Evolutionary conservation across 305 asterid species (phyloP), one percentile per base, ranked within the genome.

Genomic region (Striga hermonthica): DNA sequence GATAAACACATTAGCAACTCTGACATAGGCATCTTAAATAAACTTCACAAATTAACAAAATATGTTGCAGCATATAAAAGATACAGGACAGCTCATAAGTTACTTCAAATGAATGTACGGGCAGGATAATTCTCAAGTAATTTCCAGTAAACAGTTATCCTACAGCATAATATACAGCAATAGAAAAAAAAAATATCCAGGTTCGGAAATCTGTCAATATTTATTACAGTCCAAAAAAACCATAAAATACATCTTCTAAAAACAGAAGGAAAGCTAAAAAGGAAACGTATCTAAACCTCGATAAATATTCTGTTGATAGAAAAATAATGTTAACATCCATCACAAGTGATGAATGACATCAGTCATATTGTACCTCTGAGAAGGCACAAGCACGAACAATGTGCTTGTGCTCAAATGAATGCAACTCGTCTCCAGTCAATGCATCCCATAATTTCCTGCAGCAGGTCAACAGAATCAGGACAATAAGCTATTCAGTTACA

Each of bases 361-460:
- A 36, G 16, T 3, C 49, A 22, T 12, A 37, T 41, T 67, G 68
- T 76, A 91, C 98, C 96, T 92, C 96, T 38, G 98, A 89, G 78
- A 92, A 92, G 38, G 98, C 85, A 70, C 98, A 87, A 34, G 98
- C 74, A 50, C 98, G 91, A 66, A 90, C 98, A 41, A 92, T 92
- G 80, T 92, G 98, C 79, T 92, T 92, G 86, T 92, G 98, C 76
- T 88, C 96, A 78, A 92, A 92, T 0, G 98, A 90, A 64, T 87
- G 96, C 79, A 92, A 73, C 64, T 76, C 97, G 68, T 92, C 95
- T 62, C 98, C 97, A 58, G 90, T 80, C 72, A 92, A 77, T 41
- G 97, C 98, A 84, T 92, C 96, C 98, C 97, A 92, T 60, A 92
- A 57, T 80, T 92, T 92, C 82, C 98, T 92, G 89, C 79, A 83